Evolutionary conservation across 192 early-diverging fungal species (phyloP).

Genomic region (Anaeromyces robustus): DNA sequence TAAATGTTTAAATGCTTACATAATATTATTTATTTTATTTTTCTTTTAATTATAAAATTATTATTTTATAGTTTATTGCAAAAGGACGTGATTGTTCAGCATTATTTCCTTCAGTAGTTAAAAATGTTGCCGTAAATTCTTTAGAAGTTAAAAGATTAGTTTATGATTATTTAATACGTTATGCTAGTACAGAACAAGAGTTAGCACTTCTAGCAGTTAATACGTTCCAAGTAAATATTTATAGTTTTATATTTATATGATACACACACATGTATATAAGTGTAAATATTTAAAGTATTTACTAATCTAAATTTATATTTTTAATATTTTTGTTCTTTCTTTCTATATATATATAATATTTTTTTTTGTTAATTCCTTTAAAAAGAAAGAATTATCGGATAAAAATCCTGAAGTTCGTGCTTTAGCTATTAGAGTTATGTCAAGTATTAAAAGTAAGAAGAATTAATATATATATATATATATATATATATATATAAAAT

Average conservation of each 20-base stretch:
- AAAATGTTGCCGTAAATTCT: constrained; percentile 84
- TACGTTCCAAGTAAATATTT: constrained; percentile 70
- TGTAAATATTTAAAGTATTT: too few relatives aligned
- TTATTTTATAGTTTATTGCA: constrained; percentile 40
- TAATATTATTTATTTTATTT: too few relatives aligned
- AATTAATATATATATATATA: too few relatives aligned
- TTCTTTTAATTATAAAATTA: constrained; percentile 75
- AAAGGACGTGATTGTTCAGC: constrained; percentile 4
- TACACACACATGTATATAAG: not conserved
- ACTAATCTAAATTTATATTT: too few relatives aligned
- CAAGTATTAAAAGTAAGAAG: constrained; percentile 54
- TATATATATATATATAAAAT: too few relatives aligned
- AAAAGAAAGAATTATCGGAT: constrained; percentile 64
- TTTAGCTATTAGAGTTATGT: constrained; percentile 91
- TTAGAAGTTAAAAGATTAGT: constrained; percentile 86
- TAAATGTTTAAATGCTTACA: too few relatives aligned
- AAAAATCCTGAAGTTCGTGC: constrained; percentile 83
- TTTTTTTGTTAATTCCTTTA: too few relatives aligned
- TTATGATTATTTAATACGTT: constrained; percentile 88
- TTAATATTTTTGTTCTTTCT: too few relatives aligned
- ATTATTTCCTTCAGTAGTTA: constrained; percentile 75
- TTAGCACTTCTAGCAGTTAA: constrained; percentile 89
- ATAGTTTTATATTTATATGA: not conserved
- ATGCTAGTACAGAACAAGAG: constrained; percentile 93
- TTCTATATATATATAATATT: too few relatives aligned